phyloP scores from a whole-genome alignment of 441 rosid species.

The Kokia cookei region DNA sequence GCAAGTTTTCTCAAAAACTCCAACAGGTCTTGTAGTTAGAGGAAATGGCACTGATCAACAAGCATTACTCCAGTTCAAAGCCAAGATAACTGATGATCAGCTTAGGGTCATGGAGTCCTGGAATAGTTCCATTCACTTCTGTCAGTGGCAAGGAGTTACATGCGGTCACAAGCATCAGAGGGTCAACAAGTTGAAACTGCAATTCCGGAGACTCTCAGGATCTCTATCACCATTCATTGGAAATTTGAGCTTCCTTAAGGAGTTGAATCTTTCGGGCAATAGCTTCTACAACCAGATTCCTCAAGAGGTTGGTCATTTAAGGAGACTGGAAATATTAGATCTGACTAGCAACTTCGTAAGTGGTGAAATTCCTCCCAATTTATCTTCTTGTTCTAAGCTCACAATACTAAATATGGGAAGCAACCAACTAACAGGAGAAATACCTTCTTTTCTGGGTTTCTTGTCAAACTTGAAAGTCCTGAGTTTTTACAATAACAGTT shows the following conservation, averaged over 20 bases:
- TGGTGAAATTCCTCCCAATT: background rate
- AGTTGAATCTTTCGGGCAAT: conserved; percentile 7
- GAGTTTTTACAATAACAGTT: background rate
- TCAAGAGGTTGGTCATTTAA: background rate
- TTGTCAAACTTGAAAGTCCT: background rate
- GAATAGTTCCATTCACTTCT: conserved; percentile 19
- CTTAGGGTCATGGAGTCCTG: background rate
- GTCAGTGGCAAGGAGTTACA: conserved; percentile 10
- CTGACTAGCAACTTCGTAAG: background rate
- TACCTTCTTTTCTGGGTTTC: background rate
- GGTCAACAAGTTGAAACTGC: conserved; percentile 2
- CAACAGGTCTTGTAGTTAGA: background rate
- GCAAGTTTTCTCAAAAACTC: background rate
- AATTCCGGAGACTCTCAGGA: background rate
- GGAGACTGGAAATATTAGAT: background rate
- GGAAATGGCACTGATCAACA: background rate
- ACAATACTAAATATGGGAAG: background rate
- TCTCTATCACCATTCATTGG: conserved; percentile 1
- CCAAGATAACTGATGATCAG: background rate
- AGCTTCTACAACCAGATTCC: background rate
- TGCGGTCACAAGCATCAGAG: conserved; percentile 8
- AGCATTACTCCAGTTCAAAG: conserved; percentile 1
- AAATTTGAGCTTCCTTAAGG: conserved; percentile 12
- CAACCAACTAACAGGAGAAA: background rate
- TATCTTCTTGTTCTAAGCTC: background rate